Evolutionary conservation across 164 flowering plant genomes (phyloP).

Genomic region (Hamamelis virginiana): DNA sequence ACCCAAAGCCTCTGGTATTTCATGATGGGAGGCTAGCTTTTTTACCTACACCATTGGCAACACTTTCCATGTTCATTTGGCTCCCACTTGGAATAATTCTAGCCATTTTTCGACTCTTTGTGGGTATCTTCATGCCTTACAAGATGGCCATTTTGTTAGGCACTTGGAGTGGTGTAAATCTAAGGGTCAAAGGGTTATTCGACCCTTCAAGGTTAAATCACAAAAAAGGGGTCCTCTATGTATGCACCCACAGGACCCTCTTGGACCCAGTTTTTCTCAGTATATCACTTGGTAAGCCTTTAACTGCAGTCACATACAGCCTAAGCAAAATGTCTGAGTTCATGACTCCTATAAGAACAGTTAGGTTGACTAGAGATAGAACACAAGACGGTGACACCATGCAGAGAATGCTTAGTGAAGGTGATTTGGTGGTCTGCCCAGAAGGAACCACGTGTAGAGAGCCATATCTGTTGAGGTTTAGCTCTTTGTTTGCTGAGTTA

Average conservation of each 20-base stretch:
- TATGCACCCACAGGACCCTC: conserved; percentile 25
- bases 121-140: conserved; percentile 29
- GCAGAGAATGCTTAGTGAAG: conserved; percentile 12
- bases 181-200: too few relatives aligned
- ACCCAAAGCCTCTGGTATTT: conserved; percentile 57
- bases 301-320: conserved; percentile 24
- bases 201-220: too few relatives aligned
- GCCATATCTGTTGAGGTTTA: conserved; percentile 27
- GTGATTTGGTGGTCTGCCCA: conserved; percentile 29
- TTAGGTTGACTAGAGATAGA: conserved; percentile 14
- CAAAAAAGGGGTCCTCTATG: conserved; percentile 7
- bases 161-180: too few relatives aligned
- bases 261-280: conserved; percentile 19
- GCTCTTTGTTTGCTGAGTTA: conserved; percentile 28
- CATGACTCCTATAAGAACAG: conserved; percentile 14
- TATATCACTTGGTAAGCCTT: not conserved
- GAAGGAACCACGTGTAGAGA: conserved; percentile 36
- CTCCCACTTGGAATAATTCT: conserved; percentile 49
- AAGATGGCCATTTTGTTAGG: conserved; percentile 2
- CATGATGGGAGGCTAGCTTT: conserved; percentile 70
- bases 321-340: conserved; percentile 7
- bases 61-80: conserved; percentile 53
- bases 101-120: conserved; percentile 21
- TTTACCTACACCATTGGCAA: conserved; percentile 40
- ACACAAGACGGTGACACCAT: conserved; percentile 14